Percentiles rank a stretch among this genome's conserved stretches.
Evolutionary conservation across 345 rosid species (phyloP).

Genomic region (Fremontodendron californicum): DNA sequence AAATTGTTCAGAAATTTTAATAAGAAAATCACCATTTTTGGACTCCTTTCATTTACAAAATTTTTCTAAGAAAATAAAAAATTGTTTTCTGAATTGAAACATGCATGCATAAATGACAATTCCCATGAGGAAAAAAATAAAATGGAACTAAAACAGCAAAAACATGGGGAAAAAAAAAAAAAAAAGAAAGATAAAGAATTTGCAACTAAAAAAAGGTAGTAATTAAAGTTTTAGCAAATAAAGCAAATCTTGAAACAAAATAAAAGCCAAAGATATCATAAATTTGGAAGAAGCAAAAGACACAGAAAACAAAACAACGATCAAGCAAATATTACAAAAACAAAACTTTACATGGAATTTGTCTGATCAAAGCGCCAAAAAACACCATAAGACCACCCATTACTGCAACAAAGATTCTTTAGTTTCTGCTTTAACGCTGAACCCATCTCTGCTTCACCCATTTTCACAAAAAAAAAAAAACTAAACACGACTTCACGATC

Average conservation of each 20-base stretch:
- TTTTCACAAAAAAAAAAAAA: constrained; percentile 18
- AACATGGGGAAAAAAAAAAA: background rate
- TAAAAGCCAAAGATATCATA: background rate
- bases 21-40: background rate
- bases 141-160: background rate
- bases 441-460: constrained; percentile 37
- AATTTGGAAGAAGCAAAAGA: constrained; percentile 11
- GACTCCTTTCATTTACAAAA: background rate
- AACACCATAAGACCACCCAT: constrained; percentile 87
- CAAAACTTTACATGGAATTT: constrained; percentile 58
- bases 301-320: background rate
- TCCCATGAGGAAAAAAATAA: background rate
- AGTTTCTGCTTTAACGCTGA: constrained; percentile 48
- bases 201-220: background rate
- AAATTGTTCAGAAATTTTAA: background rate
- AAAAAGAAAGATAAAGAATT: background rate
- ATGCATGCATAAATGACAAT: constrained; percentile 7
- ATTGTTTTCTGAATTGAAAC: background rate
- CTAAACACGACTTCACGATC: constrained; percentile 24
- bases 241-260: constrained; percentile 6
- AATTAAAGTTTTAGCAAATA: background rate
- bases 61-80: background rate
- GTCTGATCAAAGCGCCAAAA: constrained; percentile 71
- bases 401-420: constrained; percentile 56
- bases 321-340: background rate